Percentiles rank a stretch among this genome's conserved stretches.
phyloP scores from a whole-genome alignment of 768 basidiomycete genomes.

The Baorangia bicolor region DNA sequence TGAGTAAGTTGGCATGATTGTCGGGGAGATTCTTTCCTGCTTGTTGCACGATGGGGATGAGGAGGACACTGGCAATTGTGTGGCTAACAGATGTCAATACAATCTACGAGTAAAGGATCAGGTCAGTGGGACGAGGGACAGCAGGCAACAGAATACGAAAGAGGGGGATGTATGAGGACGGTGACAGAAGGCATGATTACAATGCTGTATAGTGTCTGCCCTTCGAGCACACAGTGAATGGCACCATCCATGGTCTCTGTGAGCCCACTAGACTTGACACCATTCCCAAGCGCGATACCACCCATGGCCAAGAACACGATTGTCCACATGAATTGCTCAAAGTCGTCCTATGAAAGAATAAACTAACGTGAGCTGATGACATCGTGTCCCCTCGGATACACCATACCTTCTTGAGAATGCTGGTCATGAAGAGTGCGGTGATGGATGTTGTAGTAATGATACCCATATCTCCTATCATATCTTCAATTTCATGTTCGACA shows the following conservation, averaged over 20 bases:
- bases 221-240: constrained; percentile 60
- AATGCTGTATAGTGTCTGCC: constrained; percentile 63
- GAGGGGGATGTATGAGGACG: constrained; percentile 56
- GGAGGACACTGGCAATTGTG: constrained; percentile 92
- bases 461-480: constrained; percentile 91
- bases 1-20: constrained; percentile 74
- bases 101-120: constrained; percentile 42
- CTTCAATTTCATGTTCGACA: constrained; percentile 74
- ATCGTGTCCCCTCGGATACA: neutral
- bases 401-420: constrained; percentile 86
- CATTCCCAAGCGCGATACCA: constrained; percentile 93
- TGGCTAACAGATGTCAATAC: constrained; percentile 97
- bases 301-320: constrained; percentile 98
- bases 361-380: neutral
- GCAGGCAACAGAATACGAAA: neutral
- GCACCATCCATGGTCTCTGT: constrained; percentile 70
- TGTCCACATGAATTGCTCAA: constrained; percentile 92
- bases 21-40: constrained; percentile 79
- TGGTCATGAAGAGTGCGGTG: constrained; percentile 90
- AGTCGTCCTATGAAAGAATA: constrained; percentile 67
- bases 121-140: neutral
- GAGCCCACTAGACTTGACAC: constrained; percentile 86
- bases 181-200: constrained; percentile 66
- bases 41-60: constrained; percentile 94
- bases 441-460: constrained; percentile 93